Evolutionary conservation across 1,284 basidiomycete species (phyloP), one percentile per base, ranked within the genome.

Genomic region (Puccinia novopanici): DNA sequence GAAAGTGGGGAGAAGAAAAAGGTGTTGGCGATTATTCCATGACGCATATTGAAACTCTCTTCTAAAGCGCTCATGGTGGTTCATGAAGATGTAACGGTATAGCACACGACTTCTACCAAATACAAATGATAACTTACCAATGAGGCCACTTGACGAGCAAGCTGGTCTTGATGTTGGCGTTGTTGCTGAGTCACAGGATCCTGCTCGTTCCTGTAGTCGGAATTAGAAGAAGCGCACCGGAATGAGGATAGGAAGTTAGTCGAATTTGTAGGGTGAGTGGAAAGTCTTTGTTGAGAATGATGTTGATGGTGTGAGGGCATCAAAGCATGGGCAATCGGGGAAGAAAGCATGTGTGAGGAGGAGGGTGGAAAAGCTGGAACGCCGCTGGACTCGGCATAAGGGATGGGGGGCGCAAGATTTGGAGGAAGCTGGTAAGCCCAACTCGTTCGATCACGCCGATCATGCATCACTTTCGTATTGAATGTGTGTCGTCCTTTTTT

Each of bases 381-480:
- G 77, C 57, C 55, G 57, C 68, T 70, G 42, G 77, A 71, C 37
- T 80, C 77, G 77, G 68, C 67, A 59, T 80, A 73, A 73, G 77
- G 50, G 52, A 61, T 70, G 68, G 67, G 70, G 24, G 67, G 75
- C 54, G 67, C 70, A 73, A 71, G 68, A 61, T 80, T 70, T 71
- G 77, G 67, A 42, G 68, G 42, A 22, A 65, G 34, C 50, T 68
- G 67, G 54, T 59, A 80, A 55, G 70, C 70, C 77, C 77, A 80
- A 65, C 77, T 80, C 77, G 77, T 80, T 72, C 68, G 77, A 80
- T 80, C 77, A 61, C 77, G 77, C 34, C 77, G 67, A 73, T 80
- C 77, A 52, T 59, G 77, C 67, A 80, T 72, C 57, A 50, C 77
- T 73, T 61, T 80, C 40, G 30, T 72, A 50, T 73, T 80, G 74